Percentiles rank a stretch among this genome's conserved stretches.
Evolutionary conservation across 176 grass and related monocot genomes (phyloP).

Genomic region (Alopecurus myosuroides): DNA sequence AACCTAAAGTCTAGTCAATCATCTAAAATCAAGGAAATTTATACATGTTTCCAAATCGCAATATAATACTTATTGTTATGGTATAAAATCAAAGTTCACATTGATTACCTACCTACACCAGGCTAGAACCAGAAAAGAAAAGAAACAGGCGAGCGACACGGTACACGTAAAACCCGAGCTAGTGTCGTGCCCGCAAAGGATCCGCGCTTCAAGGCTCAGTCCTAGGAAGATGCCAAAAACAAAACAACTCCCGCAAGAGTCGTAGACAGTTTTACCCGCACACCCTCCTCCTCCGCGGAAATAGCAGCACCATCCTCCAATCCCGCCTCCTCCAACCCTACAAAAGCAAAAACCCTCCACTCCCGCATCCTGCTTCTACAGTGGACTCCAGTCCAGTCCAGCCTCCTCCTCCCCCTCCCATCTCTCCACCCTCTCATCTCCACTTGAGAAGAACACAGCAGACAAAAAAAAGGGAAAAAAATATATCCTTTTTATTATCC

Average conservation of each 20-base stretch:
- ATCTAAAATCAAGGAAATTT: not conserved
- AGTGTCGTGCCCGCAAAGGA: constrained; percentile 39
- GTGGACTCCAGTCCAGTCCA: constrained; percentile 4
- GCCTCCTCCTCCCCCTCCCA: constrained; percentile 7
- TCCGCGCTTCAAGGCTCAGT: constrained; percentile 15
- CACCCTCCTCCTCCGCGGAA: not conserved
- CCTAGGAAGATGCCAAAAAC: constrained; percentile 41
- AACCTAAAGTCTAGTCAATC: not conserved
- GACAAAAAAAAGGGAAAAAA: constrained; percentile 21
- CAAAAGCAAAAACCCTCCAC: constrained; percentile 78
- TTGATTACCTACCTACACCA: not conserved
- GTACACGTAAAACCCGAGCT: constrained; percentile 11
- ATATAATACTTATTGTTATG: not conserved
- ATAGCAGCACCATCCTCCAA: not conserved
- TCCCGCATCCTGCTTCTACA: constrained; percentile 25
- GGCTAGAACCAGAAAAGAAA: not conserved
- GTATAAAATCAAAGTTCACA: not conserved
- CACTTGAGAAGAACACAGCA: constrained; percentile 31
- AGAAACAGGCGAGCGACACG: not conserved
- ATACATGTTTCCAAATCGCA: not conserved
- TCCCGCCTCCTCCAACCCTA: constrained; percentile 10
- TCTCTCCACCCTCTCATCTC: constrained; percentile 17
- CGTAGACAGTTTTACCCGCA: not conserved
- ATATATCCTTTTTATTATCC: constrained; percentile 31
- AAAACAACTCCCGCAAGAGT: constrained; percentile 22